Evolutionary conservation across 371 early-diverging fungal genomes (phyloP).

Genomic region (Actinomucor elegans): DNA sequence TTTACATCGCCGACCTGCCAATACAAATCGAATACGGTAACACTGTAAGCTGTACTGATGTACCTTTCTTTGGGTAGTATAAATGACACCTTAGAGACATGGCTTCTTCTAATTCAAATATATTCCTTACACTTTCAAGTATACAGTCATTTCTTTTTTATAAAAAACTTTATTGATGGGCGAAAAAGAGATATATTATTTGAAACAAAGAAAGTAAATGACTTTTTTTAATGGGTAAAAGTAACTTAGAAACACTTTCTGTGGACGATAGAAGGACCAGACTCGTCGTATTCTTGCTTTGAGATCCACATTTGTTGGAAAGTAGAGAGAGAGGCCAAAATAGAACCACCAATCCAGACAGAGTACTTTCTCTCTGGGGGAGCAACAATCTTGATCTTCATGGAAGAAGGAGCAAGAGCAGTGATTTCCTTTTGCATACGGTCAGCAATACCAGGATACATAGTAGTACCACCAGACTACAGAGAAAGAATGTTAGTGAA

Average conservation of each 20-base stretch:
- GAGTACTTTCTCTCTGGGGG: conserved; percentile 99
- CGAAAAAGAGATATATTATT: conserved; percentile 3
- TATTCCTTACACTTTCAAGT: too few species aligned
- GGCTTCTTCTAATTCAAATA: too few species aligned
- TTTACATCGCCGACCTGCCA: too few species aligned
- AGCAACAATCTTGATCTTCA: conserved; percentile 99
- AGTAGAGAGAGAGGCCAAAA: conserved; percentile 98
- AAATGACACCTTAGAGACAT: too few species aligned
- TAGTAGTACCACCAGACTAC: conserved; percentile 78
- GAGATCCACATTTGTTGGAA: conserved; percentile 99
- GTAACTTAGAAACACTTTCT: conserved; percentile 95
- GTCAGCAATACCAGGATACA: conserved; percentile 97
- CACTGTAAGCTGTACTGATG: too few species aligned
- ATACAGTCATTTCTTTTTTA: not conserved
- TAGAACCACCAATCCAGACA: conserved; percentile 99
- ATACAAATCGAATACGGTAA: too few species aligned
- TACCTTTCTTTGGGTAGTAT: too few species aligned
- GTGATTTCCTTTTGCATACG: conserved; percentile 98
- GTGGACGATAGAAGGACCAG: conserved; percentile 96
- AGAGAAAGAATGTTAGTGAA: not conserved
- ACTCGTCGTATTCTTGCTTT: conserved; percentile 97
- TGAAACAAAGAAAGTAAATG: conserved; percentile 2
- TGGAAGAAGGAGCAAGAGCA: conserved; percentile 95
- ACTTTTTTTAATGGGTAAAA: not conserved
- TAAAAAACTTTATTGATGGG: not conserved